Percentiles rank a stretch among this genome's conserved stretches.
phyloP scores from a whole-genome alignment of 306 rosid genomes.

The Boehmeria nivea region DNA sequence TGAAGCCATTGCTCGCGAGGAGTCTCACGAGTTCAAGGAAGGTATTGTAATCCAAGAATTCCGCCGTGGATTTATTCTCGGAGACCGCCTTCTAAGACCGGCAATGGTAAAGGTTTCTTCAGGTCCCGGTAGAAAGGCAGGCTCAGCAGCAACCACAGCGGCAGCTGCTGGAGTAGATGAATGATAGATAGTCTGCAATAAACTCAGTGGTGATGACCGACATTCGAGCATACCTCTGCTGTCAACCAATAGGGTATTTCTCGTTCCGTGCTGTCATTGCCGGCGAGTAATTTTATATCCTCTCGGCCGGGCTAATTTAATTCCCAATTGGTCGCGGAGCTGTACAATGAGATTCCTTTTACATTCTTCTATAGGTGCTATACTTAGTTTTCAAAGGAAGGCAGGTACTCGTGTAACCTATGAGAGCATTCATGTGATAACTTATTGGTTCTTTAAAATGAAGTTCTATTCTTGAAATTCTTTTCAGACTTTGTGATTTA shows the following conservation, averaged over 20 bases:
- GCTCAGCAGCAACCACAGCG: constrained; percentile 35
- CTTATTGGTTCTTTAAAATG: background rate
- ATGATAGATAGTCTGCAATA: constrained; percentile 25
- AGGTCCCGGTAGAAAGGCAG: constrained; percentile 59
- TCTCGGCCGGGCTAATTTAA: background rate
- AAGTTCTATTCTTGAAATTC: background rate
- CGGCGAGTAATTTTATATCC: background rate
- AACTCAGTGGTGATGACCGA: constrained; percentile 9
- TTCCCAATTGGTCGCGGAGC: background rate
- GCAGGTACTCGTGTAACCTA: background rate
- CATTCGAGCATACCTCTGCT: constrained; percentile 4
- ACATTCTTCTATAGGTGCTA: background rate
- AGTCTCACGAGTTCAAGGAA: constrained; percentile 63
- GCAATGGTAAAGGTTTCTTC: constrained; percentile 77
- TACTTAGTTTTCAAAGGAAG: background rate
- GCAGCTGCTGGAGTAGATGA: constrained; percentile 56
- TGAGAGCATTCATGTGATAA: background rate
- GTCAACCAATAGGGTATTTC: constrained; percentile 1
- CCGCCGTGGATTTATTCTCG: constrained; percentile 70
- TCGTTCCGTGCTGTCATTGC: background rate
- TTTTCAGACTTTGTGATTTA: too few species aligned
- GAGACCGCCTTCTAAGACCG: constrained; percentile 73
- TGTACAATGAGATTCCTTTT: background rate
- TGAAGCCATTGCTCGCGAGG: constrained; percentile 85
- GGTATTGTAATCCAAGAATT: constrained; percentile 70